These are phyloP conservation scores for Backusella mclennaniae DNA, from an alignment of 192 early-diverging fungal species.

Conservation along the genomic window DNA sequence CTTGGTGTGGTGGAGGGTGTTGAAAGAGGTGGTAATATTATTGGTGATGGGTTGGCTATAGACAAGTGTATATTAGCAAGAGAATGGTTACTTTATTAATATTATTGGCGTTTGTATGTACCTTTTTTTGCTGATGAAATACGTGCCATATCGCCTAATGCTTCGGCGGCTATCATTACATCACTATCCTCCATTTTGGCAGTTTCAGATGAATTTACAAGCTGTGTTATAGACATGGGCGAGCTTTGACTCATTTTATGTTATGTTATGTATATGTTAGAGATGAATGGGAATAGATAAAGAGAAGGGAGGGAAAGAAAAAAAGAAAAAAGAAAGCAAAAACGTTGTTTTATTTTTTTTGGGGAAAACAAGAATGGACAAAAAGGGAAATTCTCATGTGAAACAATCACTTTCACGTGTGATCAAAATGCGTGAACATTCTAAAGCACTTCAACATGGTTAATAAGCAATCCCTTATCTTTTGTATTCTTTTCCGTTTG, in stretches of 20 bases:
- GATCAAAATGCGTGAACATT: not conserved
- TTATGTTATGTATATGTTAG: not conserved
- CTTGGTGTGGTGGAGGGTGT: slow-evolving; percentile 8
- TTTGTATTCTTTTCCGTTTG: not conserved
- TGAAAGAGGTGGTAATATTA: not conserved
- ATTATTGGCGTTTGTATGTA: not conserved
- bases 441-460: not conserved
- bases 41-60: not conserved
- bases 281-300: not conserved
- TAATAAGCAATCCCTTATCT: not conserved
- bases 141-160: slow-evolving; percentile 28
- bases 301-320: not conserved
- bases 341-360: not conserved
- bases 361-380: not conserved
- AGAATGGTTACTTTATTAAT: too few species aligned
- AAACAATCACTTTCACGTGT: not conserved
- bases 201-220: slow-evolving; percentile 11
- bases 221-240: slow-evolving; percentile 28
- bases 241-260: slow-evolving; percentile 1
- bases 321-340: not conserved
- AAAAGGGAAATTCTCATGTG: slow-evolving; percentile 4
- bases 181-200: slow-evolving; percentile 24
- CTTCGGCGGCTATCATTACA: slow-evolving; percentile 34
- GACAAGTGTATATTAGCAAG: too few species aligned
- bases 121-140: not conserved